Evolutionary conservation across 2,329 filamentous ascomycete species (phyloP), one percentile per base, ranked within the genome.

Genomic region (Pseudogymnoascus pannorum): DNA sequence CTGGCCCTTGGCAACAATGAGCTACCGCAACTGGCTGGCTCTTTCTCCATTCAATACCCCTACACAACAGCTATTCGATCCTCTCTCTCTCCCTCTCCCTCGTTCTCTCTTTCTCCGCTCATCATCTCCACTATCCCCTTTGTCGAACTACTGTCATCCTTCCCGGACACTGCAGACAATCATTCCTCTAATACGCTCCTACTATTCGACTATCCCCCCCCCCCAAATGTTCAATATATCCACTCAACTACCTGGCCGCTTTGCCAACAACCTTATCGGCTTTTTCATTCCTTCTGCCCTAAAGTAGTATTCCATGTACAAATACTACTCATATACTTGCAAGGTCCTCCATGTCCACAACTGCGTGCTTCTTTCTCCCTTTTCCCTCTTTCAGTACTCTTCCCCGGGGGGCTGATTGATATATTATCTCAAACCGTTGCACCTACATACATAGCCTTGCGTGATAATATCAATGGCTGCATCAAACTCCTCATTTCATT

Each of bases 381-480:
- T 51, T 51, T 51, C 44, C 24, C 44, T 51, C n/a, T 51, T 29
- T 14, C 44, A 51, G 44, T 29, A 51, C 44, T 51, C 44, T 51
- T 24, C 6, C 22, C 22, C 4, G 44, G 24, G 44, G 44, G 44
- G 44, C 22, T 29, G 44, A 51, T 51, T 51, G 44, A 51, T 51
- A 51, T 51, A 51, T 51, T 51, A 51, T 51, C 42, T 51, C 42
- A 51, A 44, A n/a, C 7, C 42, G 42, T 51, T 51, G 42, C 22
- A 51, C 18, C 40, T 42, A 51, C 54, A 38, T 33, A 58, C 54
- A 33, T 58, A 35, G 54, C 54, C 31, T 38, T 58, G 54, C 54
- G 35, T 35, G 29, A 58, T 58, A 58, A 33, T 58, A 58, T 58
- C 54, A 58, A 58, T 58, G 54, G 54, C 54, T 58, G 54, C 54